Evolutionary conservation across 1,284 basidiomycete genomes (phyloP).

Genomic region (Puccinia horiana): DNA sequence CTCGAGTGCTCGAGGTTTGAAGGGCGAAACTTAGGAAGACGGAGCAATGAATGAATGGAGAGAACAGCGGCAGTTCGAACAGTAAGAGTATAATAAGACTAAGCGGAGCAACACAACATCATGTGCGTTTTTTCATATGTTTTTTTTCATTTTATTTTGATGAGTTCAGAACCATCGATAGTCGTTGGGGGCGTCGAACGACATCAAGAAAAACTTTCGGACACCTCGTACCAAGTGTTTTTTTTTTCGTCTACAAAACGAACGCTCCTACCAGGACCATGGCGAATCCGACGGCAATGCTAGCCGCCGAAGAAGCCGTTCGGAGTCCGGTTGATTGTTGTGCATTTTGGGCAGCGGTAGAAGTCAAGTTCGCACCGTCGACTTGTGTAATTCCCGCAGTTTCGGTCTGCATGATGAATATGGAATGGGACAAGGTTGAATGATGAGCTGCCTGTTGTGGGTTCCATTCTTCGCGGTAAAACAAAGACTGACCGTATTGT

Average conservation of each 20-base stretch:
- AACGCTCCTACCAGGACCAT: background rate
- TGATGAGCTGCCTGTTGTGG: too few relatives aligned
- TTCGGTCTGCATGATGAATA: background rate
- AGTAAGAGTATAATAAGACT: background rate
- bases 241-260: background rate
- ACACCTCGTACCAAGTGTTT: background rate
- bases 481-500: conserved; percentile 29
- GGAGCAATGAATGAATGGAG: too few relatives aligned
- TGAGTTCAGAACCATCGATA: background rate
- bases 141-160: background rate
- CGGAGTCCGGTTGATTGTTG: conserved; percentile 13
- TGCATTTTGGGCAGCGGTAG: conserved; percentile 10
- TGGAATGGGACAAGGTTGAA: background rate
- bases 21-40: background rate
- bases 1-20: background rate
- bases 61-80: conserved; percentile 4
- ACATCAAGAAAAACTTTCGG: background rate
- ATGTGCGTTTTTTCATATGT: background rate
- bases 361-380: conserved; percentile 29
- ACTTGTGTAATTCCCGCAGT: conserved; percentile 38
- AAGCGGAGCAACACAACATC: background rate
- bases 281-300: background rate
- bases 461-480: too few relatives aligned
- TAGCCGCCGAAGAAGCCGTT: background rate
- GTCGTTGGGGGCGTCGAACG: background rate